Percentiles rank a stretch among this genome's conserved stretches.
Conservation (phyloP, 306 rosid genomes). For the Parietaria judaica region DNA sequence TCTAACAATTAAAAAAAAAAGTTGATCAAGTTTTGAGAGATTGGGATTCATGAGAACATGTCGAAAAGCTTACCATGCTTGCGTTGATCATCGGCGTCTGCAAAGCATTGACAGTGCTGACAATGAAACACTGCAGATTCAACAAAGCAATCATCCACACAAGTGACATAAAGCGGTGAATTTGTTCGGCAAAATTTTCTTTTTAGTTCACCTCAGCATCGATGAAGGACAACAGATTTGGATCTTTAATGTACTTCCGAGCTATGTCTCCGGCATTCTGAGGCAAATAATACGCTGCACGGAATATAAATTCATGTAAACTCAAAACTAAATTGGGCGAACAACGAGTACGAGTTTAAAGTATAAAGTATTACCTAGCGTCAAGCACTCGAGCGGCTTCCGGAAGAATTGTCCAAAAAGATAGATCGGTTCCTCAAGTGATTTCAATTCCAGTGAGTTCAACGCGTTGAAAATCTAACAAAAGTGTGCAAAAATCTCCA, state of each 20-base stretch:
- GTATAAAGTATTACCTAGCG: conserved; percentile 51
- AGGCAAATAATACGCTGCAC: conserved; percentile 86
- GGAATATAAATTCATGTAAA: conserved; percentile 10
- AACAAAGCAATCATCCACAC: conserved; percentile 2
- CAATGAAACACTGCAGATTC: conserved; percentile 79
- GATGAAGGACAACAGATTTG: conserved; percentile 72
- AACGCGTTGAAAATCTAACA: conserved; percentile 77
- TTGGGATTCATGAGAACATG: neutral
- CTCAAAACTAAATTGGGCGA: neutral
- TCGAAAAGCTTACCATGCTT: conserved; percentile 58
- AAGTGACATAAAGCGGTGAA: conserved; percentile 14
- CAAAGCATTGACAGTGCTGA: conserved; percentile 89
- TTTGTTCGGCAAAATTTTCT: conserved; percentile 10
- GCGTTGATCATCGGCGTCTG: conserved; percentile 99
- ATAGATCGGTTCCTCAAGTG: conserved; percentile 94
- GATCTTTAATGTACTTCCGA: conserved; percentile 73
- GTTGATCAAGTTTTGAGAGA: neutral
- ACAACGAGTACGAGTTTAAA: neutral
- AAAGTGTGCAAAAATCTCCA: conserved; percentile 21
- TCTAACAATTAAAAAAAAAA: too few relatives aligned
- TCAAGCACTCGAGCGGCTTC: conserved; percentile 84
- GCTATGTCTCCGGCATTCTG: conserved; percentile 95
- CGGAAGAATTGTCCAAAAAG: conserved; percentile 89
- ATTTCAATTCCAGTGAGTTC: conserved; percentile 90
- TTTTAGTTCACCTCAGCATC: conserved; percentile 79